These are phyloP conservation scores for Calonectria multiphialidica DNA, from an alignment of 2,329 filamentous ascomycete species.

Conservation along the genomic window DNA sequence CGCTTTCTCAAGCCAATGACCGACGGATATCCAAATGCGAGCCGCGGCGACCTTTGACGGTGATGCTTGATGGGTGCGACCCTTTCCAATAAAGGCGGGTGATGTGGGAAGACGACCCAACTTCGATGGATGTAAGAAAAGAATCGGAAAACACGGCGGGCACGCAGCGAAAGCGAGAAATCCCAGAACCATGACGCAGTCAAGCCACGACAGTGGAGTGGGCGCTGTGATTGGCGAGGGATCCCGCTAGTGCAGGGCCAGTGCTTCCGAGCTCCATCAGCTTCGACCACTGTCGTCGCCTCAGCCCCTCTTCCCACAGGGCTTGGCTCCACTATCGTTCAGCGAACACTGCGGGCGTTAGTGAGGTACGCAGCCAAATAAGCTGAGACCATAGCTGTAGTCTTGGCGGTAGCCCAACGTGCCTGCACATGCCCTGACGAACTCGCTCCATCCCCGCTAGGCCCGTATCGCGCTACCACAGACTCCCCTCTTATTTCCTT, in stretches of 20 bases:
- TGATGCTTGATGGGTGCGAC: not conserved
- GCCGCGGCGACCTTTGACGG: not conserved
- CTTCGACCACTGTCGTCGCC: not conserved
- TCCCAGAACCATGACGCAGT: constrained; percentile 19
- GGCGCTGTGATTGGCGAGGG: constrained; percentile 5
- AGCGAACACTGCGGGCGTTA: not conserved
- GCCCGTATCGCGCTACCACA: not conserved
- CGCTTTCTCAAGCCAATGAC: not conserved
- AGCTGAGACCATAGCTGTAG: not conserved
- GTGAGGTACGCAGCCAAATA: not conserved
- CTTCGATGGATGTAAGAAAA: constrained; percentile 9
- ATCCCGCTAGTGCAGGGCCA: not conserved
- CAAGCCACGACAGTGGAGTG: not conserved
- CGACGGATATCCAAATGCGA: not conserved
- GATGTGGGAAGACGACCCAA: constrained; percentile 12
- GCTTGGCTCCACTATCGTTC: not conserved
- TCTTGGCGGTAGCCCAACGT: not conserved
- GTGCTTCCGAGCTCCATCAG: not conserved
- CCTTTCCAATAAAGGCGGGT: constrained; percentile 6
- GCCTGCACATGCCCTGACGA: not conserved
- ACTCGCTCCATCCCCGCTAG: not conserved
- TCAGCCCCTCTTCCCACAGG: too few species aligned
- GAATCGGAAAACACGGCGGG: constrained; percentile 3
- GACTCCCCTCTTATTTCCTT: not conserved
- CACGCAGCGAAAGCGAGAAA: not conserved